These are phyloP conservation scores for Aegilops bicornis DNA, from an alignment of 176 grass and related monocot species.

Conservation along the genomic window DNA sequence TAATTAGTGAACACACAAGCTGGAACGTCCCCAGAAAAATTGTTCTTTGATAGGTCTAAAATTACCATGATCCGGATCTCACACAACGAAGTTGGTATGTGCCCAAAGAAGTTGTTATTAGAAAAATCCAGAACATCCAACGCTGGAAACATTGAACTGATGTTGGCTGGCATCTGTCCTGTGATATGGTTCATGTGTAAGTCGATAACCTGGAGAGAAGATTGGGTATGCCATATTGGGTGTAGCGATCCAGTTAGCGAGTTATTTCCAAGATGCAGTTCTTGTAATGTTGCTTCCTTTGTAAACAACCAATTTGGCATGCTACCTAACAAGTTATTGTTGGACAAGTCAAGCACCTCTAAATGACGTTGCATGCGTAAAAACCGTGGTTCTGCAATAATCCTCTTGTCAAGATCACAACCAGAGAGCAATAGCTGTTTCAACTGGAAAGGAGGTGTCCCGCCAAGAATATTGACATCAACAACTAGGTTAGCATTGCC, in stretches of 20 bases:
- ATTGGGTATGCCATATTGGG: not conserved
- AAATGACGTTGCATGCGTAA: constrained; percentile 19
- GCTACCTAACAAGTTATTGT: constrained; percentile 21
- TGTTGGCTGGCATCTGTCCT: constrained; percentile 15
- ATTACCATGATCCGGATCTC: not conserved
- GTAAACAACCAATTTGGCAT: constrained; percentile 39
- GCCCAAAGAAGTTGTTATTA: constrained; percentile 13
- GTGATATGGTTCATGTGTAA: constrained; percentile 2
- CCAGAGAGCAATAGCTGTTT: not conserved
- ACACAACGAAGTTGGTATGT: constrained; percentile 17
- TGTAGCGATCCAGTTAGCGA: constrained; percentile 8
- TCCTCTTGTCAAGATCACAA: not conserved
- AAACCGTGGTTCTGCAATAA: constrained; percentile 9
- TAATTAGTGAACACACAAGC: not conserved
- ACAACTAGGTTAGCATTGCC: constrained; percentile 12
- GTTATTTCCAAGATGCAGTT: constrained; percentile 31
- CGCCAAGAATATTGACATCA: not conserved
- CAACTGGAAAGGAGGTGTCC: constrained; percentile 21
- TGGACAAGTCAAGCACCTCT: not conserved
- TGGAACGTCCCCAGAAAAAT: constrained; percentile 29
- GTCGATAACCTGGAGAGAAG: not conserved
- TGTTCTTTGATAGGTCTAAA: constrained; percentile 36
- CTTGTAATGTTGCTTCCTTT: not conserved
- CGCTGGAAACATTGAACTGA: constrained; percentile 27
- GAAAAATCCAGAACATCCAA: constrained; percentile 7